Evolutionary conservation across 2,329 filamentous ascomycete genomes (phyloP).

Genomic region (Cyphellophora attinorum): DNA sequence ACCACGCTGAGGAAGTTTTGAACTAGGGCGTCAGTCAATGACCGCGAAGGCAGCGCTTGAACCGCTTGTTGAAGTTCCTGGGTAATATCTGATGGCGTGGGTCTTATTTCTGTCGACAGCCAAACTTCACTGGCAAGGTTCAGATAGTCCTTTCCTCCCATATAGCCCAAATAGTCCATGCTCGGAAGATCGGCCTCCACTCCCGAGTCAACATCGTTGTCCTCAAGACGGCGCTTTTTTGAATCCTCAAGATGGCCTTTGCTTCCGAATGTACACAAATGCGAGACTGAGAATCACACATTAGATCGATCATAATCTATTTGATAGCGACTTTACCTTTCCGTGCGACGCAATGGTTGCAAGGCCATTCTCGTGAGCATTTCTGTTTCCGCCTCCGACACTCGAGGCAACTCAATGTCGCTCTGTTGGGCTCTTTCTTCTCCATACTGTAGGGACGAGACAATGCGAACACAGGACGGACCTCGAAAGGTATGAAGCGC

Average conservation of each 20-base stretch:
- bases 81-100: neutral
- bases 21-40: constrained; percentile 32
- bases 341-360: constrained; percentile 40
- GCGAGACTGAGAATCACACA: constrained; percentile 18
- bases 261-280: neutral
- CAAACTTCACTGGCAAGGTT: neutral
- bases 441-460: constrained; percentile 10
- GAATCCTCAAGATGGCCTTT: neutral
- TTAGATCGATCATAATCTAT: constrained; percentile 41
- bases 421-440: neutral
- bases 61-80: neutral
- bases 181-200: neutral
- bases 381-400: constrained; percentile 44
- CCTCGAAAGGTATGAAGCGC: constrained; percentile 1
- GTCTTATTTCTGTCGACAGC: constrained; percentile 1
- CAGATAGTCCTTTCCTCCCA: neutral
- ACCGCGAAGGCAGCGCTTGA: neutral
- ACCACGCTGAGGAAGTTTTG: constrained; percentile 36
- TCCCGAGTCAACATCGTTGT: constrained; percentile 1
- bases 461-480: constrained; percentile 7
- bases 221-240: constrained; percentile 10
- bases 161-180: neutral
- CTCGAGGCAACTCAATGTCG: constrained; percentile 20
- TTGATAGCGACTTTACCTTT: constrained; percentile 40
- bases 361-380: constrained; percentile 43